A percentile compares a stretch with the other conserved stretches of the same genome.
These are phyloP conservation scores for Circinella umbellata DNA, from an alignment of 371 early-diverging fungal species.

Conservation along the genomic window DNA sequence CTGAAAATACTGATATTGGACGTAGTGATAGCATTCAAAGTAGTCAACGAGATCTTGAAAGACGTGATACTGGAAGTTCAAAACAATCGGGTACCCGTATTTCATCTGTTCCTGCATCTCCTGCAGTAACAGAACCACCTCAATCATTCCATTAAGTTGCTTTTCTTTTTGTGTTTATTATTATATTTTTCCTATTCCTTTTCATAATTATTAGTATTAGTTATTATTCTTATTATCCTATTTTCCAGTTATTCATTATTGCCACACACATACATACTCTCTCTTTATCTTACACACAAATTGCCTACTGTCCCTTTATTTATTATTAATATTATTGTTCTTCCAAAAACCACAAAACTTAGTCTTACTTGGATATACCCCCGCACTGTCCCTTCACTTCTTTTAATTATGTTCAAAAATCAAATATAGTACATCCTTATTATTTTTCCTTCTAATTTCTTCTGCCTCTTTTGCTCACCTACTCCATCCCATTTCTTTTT, in stretches of 20 bases:
- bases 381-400: background rate
- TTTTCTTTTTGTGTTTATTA: background rate
- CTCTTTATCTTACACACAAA: too few species aligned
- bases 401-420: background rate
- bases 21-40: constrained; percentile 18
- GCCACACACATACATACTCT: background rate
- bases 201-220: background rate
- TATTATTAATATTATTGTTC: too few species aligned
- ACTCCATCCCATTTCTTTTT: too few species aligned
- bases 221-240: background rate
- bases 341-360: too few species aligned
- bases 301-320: too few species aligned
- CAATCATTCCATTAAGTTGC: constrained; percentile 11
- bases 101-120: constrained; percentile 16
- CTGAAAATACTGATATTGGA: constrained; percentile 18
- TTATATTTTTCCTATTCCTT: constrained; percentile 2
- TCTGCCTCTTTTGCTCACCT: too few species aligned
- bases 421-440: too few species aligned
- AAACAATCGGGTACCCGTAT: constrained; percentile 11
- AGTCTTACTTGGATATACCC: constrained; percentile 1
- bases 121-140: constrained; percentile 18
- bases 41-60: constrained; percentile 11
- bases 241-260: background rate
- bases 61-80: constrained; percentile 20
- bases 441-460: too few species aligned